A percentile compares a stretch with the other conserved stretches of the same genome.
phyloP scores from a whole-genome alignment of 2,329 filamentous ascomycete genomes.

The Didymellaceae sp. region DNA sequence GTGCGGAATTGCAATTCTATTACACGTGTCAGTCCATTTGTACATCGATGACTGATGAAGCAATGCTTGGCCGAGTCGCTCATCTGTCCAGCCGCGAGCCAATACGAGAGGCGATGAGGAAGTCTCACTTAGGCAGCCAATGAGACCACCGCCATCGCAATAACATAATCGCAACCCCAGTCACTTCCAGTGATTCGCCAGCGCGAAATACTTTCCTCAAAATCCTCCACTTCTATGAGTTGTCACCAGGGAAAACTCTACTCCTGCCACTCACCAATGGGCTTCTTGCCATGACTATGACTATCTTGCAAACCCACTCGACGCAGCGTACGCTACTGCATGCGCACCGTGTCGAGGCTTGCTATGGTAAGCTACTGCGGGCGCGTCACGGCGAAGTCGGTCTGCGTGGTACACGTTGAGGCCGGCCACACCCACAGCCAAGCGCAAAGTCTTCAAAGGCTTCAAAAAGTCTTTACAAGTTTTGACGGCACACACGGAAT shows the following conservation, averaged over 20 bases:
- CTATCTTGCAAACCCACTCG: not conserved
- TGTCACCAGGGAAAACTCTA: not conserved
- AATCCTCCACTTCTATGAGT: not conserved
- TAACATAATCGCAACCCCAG: too few relatives aligned
- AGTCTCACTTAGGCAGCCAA: too few relatives aligned
- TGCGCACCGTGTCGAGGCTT: not conserved
- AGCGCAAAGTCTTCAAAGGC: conserved; percentile 5
- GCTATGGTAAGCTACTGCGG: not conserved
- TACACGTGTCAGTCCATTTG: too few relatives aligned
- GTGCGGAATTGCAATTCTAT: too few relatives aligned
- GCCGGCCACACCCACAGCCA: not conserved
- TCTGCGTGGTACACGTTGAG: not conserved
- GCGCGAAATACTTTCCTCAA: not conserved
- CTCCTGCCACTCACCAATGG: not conserved
- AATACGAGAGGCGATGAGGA: too few relatives aligned
- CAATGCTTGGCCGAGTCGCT: too few relatives aligned
- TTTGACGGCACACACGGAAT: not conserved
- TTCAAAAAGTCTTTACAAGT: conserved; percentile 3
- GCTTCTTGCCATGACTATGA: not conserved
- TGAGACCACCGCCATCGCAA: too few relatives aligned
- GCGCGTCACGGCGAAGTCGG: not conserved
- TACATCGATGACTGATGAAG: too few relatives aligned
- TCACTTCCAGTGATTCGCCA: not conserved
- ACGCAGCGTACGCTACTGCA: conserved; percentile 2
- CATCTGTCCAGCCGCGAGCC: too few relatives aligned